Base-by-base conservation (phyloP, 202 grass and related monocot genomes). In the Elaeis oleifera region DNA sequence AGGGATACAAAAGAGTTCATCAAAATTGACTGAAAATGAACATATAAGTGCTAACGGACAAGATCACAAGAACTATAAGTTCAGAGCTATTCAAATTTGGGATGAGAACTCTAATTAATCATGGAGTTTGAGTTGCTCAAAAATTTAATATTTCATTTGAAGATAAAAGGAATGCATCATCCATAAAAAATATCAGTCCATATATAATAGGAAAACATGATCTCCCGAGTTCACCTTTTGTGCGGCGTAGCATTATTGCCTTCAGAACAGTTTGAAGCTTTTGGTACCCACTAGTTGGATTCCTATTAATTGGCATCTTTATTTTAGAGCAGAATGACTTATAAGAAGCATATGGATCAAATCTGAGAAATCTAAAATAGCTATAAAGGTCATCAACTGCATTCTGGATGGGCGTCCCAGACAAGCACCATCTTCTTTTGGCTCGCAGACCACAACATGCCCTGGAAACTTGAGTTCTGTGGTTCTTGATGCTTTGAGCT, bases 371-470 rank as follows among this genome's bases (percentile, higher is more conserved):
- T 70, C 85, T 83, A 58, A 99, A 99, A 74, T 99, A 99, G 70
- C 94, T 99, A 61, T 82, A 99, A 24, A 99, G 82, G 75, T 99
- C 94, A 49, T 99, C 94, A 56, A 99, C 85, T 44, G 94, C 82
- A 78, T 99, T 99, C 74, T 99, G 94, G 81, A 99, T 99, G 51
- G 94, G 94, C 13, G 94, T 99, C 26, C 94, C 94, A 59, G 94
- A 99, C 64, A 99, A 99, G 67, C 94, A 99, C 94, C 94, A 99
- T 72, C 94, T 99, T 81, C 94, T 84, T 83, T 99, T 99, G 29
- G 94, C 94, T 65, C 88, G 77, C 73, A 99, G 61, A 79, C 85
- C 85, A 88, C 94, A 99, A 68, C 94, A 99, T 62, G 94, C 85
- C 55, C 94, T 89, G 32, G 94, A 88, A 74, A 99, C 94, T 49